Evolutionary conservation across 495 filamentous ascomycete species (phyloP), one percentile per base, ranked within the genome.

Genomic region (Geopyxis carbonaria): DNA sequence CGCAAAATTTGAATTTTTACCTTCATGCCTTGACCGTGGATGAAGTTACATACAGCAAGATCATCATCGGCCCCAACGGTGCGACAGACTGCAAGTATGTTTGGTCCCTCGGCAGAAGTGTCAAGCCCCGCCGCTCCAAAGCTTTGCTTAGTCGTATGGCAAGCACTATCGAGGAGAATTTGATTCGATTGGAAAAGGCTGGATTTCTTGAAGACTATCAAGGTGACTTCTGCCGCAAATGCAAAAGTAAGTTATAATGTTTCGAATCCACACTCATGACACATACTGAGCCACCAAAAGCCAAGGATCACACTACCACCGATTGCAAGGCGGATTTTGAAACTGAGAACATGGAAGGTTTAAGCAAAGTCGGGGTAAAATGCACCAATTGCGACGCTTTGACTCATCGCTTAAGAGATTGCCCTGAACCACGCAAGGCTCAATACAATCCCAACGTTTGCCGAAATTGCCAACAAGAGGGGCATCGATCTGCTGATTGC

Each of bases 61-160:
- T 73, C 40, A 70, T 80, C 43, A 81, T 94, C 59, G 74, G 89
- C 44, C 66, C 93, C 6, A 78, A 93, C 46, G 89, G 89, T 15
- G 75, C 83, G 40, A 54, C 76, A 2, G 70, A 79, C 50, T 72
- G 76, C 53, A 77, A 77, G 48, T 93, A 79, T 51, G 64, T 69
- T 9, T 72, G 92, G 43, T 69, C 70, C 0, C 80, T 79, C 49
- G 75, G 72, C 44, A 75, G 71, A 50, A 64, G 61, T 25, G 48
- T 61, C 15, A 78, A 77, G 47, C 72, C 82, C 0, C 64, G 64
- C 18, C 78, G 86, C 22, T 66, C 66, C 1, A 71, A 66, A 35
- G 56, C 67, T 7, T 57, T 61, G n/a, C 56, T 57, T 10, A 64
- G 47, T 30, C 51, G 65, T n/a, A 47, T 80, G 70, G 70, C 76